phyloP scores from a whole-genome alignment of 2,329 filamentous ascomycete species.

The Fulvia fulva region DNA sequence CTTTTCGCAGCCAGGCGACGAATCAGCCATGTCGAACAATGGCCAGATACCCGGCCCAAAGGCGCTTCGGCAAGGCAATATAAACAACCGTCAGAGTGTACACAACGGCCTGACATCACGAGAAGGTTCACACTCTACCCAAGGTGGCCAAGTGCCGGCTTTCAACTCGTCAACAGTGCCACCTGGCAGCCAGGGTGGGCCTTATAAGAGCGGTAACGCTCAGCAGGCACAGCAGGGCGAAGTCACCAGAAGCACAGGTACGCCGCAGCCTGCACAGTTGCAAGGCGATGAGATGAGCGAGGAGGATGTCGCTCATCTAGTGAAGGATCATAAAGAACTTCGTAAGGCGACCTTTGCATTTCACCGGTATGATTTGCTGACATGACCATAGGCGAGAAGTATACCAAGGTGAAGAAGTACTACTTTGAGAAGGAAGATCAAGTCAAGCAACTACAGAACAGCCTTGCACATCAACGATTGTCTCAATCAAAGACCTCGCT shows the following conservation, averaged over 20 bases:
- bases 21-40: conserved; percentile 32
- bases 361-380: conserved; percentile 13
- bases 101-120: conserved; percentile 30
- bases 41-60: conserved; percentile 27
- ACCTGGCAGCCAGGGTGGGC: conserved; percentile 42
- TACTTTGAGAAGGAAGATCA: conserved; percentile 92
- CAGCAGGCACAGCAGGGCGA: conserved; percentile 25
- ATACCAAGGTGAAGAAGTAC: conserved; percentile 95
- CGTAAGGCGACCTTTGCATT: conserved; percentile 36
- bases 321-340: conserved; percentile 49
- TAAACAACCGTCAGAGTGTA: conserved; percentile 32
- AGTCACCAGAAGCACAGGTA: conserved; percentile 31
- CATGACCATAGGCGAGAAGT: conserved; percentile 71
- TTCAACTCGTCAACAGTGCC: conserved; percentile 46
- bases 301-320: conserved; percentile 44
- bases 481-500: conserved; percentile 90
- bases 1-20: conserved; percentile 30
- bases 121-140: conserved; percentile 23
- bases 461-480: conserved; percentile 91
- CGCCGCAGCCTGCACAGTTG: conserved; percentile 40
- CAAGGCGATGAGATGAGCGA: conserved; percentile 45
- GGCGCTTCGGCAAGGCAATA: conserved; percentile 22
- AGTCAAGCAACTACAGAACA: conserved; percentile 92
- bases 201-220: conserved; percentile 35
- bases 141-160: conserved; percentile 31